Evolutionary conservation across 2,329 filamentous ascomycete species (phyloP), one percentile per base, ranked within the genome.

Genomic region (Trichoderma sp.): DNA sequence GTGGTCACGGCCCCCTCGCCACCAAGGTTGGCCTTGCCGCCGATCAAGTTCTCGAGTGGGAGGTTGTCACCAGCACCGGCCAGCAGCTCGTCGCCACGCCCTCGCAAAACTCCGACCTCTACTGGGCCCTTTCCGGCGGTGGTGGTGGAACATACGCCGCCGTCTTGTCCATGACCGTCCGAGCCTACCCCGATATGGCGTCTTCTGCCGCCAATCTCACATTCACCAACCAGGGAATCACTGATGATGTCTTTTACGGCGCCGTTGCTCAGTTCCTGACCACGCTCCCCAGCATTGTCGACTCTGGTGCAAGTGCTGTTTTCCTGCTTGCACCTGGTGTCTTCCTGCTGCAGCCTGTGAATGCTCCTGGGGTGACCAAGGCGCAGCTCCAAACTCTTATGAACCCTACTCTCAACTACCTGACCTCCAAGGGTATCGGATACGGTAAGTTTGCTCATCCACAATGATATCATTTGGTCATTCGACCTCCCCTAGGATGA

Each of bases 111-210:
- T 71, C 81, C 0, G 89, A 91, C 66, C 81, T 92, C 1, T 91
- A 88, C 80, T 92, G 89, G 89, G 90, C 89, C 1, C 79, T 91
- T 1, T 82, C 83, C 56, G 89, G 89, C 4, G 88, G 89, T 0
- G 89, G 90, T 30, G 71, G 71, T 26, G 73, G 73, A 36, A 66
- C 73, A 11, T 73, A 72, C 51, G 73, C 66, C 9, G 73, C 65
- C 28, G 71, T 73, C 14, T n/a, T 67, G 6, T 62, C 67, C n/a
- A 58, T 73, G 36, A 72, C 63, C 14, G 34, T 69, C 58, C 56
- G 60, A n/a, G 57, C 67, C 4, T 71, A 71, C 47, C 47, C 73
- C 18, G 67, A 70, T 30, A 6, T 51, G 26, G 18, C 14, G 18
- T 28, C 34, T 11, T 43, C 66, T 32, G 71, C 28, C 6, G 70